These are phyloP conservation scores for Aspergillus chevalieri DNA, from an alignment of 2,329 filamentous ascomycete genomes.

Conservation along the genomic window DNA sequence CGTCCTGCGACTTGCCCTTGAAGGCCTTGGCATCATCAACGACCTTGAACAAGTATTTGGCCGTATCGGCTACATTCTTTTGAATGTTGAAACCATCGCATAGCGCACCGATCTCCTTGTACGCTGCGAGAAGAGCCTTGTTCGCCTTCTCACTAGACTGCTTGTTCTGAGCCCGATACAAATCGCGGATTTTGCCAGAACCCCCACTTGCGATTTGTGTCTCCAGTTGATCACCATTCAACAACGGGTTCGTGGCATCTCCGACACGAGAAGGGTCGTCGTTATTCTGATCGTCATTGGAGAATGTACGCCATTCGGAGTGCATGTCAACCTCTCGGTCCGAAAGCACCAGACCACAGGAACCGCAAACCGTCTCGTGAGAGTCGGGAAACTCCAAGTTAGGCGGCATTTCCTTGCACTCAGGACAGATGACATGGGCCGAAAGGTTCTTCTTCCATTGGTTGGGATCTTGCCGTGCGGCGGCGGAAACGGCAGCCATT, in stretches of 20 bases:
- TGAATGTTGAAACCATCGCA: constrained; percentile 81
- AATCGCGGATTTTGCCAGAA: constrained; percentile 62
- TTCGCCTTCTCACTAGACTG: constrained; percentile 74
- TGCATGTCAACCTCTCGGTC: constrained; percentile 91
- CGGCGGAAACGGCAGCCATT: constrained; percentile 35
- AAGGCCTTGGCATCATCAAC: constrained; percentile 88
- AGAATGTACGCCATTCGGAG: constrained; percentile 97
- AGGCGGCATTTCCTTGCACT: constrained; percentile 88
- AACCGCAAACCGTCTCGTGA: constrained; percentile 85
- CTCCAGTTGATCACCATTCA: constrained; percentile 83
- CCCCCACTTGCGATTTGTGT: constrained; percentile 83
- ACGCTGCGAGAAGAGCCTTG: constrained; percentile 70
- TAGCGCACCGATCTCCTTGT: constrained; percentile 81
- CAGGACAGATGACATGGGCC: constrained; percentile 75
- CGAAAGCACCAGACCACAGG: constrained; percentile 84
- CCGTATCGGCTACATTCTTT: constrained; percentile 74
- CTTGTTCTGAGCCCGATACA: constrained; percentile 80
- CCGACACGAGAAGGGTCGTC: constrained; percentile 98
- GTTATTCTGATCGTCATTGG: constrained; percentile 93
- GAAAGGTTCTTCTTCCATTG: constrained; percentile 78
- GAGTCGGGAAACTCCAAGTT: constrained; percentile 91
- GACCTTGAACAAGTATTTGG: constrained; percentile 92
- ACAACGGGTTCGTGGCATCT: constrained; percentile 81
- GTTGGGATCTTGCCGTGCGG: constrained; percentile 33
- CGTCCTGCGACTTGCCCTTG: constrained; percentile 91